phyloP scores from a whole-genome alignment of 768 basidiomycete species.

The Lyophyllum atratum region DNA sequence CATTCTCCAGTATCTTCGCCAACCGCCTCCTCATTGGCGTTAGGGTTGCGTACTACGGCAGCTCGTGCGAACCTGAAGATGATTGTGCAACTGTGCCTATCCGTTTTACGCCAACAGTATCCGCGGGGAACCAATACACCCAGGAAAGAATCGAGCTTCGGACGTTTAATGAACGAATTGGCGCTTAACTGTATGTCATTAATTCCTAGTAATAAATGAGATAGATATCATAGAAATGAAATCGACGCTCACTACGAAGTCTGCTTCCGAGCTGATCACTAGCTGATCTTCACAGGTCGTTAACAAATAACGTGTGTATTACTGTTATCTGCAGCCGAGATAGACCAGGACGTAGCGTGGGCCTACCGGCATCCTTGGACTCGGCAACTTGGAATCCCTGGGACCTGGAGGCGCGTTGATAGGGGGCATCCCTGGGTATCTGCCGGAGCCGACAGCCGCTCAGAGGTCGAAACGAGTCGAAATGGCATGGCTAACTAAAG shows the following conservation, averaged over 20 bases:
- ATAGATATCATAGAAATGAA: too few species aligned
- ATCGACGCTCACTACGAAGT: too few species aligned
- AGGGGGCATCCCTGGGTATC: neutral
- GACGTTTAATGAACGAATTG: conserved; percentile 1
- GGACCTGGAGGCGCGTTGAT: neutral
- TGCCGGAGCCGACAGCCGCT: too few species aligned
- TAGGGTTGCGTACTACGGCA: conserved; percentile 13
- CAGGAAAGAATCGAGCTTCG: neutral
- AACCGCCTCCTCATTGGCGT: conserved; percentile 32
- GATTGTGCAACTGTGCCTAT: neutral
- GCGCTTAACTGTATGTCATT: neutral
- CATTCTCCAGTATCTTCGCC: conserved; percentile 27
- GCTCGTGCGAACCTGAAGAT: neutral
- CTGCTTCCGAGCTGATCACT: too few species aligned
- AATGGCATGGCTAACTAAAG: too few species aligned
- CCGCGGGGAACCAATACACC: neutral
- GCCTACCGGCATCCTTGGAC: neutral
- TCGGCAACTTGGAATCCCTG: neutral
- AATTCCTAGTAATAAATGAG: too few species aligned
- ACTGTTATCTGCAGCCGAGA: too few species aligned
- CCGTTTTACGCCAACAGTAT: neutral
- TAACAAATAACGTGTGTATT: too few species aligned
- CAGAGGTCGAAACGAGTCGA: too few species aligned
- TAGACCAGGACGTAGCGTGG: too few species aligned
- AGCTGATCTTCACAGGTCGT: too few species aligned